Conservation (phyloP, 768 basidiomycete genomes). For the Cystofilobasidium macerans region DNA sequence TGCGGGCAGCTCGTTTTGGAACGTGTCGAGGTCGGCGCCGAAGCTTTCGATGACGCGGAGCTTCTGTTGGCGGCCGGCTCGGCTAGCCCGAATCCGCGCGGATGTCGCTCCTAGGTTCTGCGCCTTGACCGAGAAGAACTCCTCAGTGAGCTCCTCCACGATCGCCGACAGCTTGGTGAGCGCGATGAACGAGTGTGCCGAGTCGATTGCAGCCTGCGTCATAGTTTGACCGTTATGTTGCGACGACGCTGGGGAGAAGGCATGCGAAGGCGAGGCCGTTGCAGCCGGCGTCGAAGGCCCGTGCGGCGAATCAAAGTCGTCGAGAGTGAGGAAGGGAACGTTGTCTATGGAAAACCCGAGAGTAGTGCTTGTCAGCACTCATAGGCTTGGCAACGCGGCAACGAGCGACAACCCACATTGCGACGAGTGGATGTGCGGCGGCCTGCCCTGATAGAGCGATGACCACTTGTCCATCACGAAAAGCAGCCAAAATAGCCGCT, state of each 20-base stretch:
- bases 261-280: slow-evolving; percentile 7
- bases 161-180: slow-evolving; percentile 20
- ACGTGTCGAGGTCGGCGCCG: slow-evolving; percentile 17
- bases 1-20: slow-evolving; percentile 1
- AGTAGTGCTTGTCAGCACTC: neutral
- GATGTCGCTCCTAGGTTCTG: neutral
- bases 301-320: slow-evolving; percentile 24
- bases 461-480: slow-evolving; percentile 24
- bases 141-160: slow-evolving; percentile 18
- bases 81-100: neutral
- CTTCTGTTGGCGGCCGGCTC: slow-evolving; percentile 10
- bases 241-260: neutral
- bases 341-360: neutral
- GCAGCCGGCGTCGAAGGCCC: neutral
- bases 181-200: slow-evolving; percentile 23
- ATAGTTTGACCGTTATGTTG: slow-evolving; percentile 5
- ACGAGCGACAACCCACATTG: neutral
- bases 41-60: slow-evolving; percentile 22
- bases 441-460: slow-evolving; percentile 23
- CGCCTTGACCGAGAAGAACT: slow-evolving; percentile 12
- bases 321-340: slow-evolving; percentile 16
- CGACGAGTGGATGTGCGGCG: slow-evolving; percentile 8
- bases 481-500: slow-evolving; percentile 27
- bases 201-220: slow-evolving; percentile 11
- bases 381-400: neutral